phyloP scores from a whole-genome alignment of 306 rosid genomes.

The Fagus crenata region DNA sequence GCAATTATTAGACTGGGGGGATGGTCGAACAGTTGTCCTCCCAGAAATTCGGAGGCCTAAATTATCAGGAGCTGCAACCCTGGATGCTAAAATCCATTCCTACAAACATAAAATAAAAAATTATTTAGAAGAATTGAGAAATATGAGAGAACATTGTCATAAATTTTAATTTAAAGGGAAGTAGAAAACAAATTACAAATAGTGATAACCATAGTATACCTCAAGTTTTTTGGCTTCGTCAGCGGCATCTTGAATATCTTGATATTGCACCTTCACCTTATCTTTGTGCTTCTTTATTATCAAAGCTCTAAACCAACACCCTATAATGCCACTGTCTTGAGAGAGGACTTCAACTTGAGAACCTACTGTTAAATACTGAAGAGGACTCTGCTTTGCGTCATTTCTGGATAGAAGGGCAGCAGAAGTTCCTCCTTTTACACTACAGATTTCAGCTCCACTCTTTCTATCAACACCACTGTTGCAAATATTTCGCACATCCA shows the following conservation, averaged over 20 bases:
- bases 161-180: background rate
- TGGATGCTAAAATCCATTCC: constrained; percentile 86
- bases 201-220: constrained; percentile 35
- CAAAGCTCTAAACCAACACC: constrained; percentile 87
- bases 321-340: constrained; percentile 86
- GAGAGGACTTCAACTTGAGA: constrained; percentile 80
- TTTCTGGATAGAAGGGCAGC: constrained; percentile 17
- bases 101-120: constrained; percentile 20
- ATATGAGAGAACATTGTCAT: background rate
- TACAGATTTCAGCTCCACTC: constrained; percentile 25
- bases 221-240: constrained; percentile 73
- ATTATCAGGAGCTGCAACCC: constrained; percentile 52
- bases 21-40: constrained; percentile 64
- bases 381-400: constrained; percentile 29
- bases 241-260: constrained; percentile 68
- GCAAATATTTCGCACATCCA: constrained; percentile 15
- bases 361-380: constrained; percentile 42
- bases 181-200: background rate
- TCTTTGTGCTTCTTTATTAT: constrained; percentile 59
- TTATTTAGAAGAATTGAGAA: background rate
- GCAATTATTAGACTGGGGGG: constrained; percentile 28
- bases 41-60: constrained; percentile 51
- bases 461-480: constrained; percentile 24
- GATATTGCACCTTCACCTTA: constrained; percentile 80
- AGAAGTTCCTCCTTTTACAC: constrained; percentile 23